Percentiles rank a stretch among this genome's conserved stretches.
phyloP scores from a whole-genome alignment of 768 basidiomycete species.

The Collybia nuda region DNA sequence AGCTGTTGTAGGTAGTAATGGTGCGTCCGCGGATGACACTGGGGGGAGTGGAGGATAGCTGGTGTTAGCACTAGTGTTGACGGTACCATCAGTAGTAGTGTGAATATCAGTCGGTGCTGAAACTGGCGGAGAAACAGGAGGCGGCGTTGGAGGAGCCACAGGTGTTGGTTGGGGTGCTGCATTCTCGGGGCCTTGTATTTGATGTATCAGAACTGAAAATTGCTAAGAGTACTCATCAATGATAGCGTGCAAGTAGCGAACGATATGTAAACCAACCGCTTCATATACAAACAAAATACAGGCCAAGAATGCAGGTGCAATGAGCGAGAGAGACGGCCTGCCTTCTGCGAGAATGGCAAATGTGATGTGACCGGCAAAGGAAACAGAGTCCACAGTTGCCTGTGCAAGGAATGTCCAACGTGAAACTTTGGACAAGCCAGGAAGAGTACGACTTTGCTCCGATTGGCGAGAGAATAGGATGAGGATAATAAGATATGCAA shows the following conservation, averaged over 20 bases:
- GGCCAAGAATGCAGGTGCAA: constrained; percentile 84
- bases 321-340: constrained; percentile 72
- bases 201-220: constrained; percentile 78
- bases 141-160: constrained; percentile 27
- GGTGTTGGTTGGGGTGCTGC: constrained; percentile 19
- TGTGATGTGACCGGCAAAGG: constrained; percentile 87
- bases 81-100: neutral
- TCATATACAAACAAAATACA: constrained; percentile 80
- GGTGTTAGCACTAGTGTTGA: constrained; percentile 8
- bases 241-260: neutral
- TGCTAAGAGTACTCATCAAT: constrained; percentile 47
- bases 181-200: constrained; percentile 81
- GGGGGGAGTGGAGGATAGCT: constrained; percentile 17
- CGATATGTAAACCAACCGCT: constrained; percentile 49
- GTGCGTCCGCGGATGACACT: constrained; percentile 14
- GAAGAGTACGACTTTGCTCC: constrained; percentile 72
- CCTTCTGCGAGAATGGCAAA: constrained; percentile 87
- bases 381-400: constrained; percentile 76
- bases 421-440: constrained; percentile 76
- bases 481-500: constrained; percentile 69
- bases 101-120: constrained; percentile 7
- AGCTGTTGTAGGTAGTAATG: constrained; percentile 12
- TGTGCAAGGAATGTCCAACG: constrained; percentile 83
- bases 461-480: constrained; percentile 73
- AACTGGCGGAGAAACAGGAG: constrained; percentile 15